Percentiles rank a stretch among this genome's conserved stretches.
Conservation (phyloP, 225 moss, liverwort and hornwort genomes). For the Physcomitrellopsis africana region DNA sequence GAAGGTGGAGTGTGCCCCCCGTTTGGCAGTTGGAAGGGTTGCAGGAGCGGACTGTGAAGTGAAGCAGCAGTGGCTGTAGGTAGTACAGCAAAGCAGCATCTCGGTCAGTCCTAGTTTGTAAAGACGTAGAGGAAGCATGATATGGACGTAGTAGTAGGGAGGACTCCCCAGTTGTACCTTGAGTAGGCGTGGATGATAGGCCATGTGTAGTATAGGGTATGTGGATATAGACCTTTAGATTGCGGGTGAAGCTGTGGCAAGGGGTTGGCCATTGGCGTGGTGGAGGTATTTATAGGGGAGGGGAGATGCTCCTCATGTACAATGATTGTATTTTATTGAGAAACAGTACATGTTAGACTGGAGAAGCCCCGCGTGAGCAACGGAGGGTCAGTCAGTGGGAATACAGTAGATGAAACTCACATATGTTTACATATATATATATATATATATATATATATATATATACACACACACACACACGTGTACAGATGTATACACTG, state of each 20-base stretch:
- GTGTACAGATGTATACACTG: no score
- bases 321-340: constrained; percentile 44
- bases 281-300: constrained; percentile 37
- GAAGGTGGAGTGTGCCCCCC: constrained; percentile 10
- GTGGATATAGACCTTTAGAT: constrained; percentile 37
- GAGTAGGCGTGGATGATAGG: constrained; percentile 33
- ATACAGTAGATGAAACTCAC: constrained; percentile 28
- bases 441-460: no score
- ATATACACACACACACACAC: no score
- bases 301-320: constrained; percentile 38
- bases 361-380: constrained; percentile 13
- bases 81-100: constrained; percentile 29
- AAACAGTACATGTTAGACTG: constrained; percentile 37
- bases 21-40: constrained; percentile 7
- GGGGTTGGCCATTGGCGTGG: constrained; percentile 33
- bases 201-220: constrained; percentile 44
- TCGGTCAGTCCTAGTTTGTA: constrained; percentile 23
- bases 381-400: constrained; percentile 25
- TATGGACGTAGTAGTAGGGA: constrained; percentile 20
- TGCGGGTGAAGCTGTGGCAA: constrained; percentile 35
- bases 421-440: no score
- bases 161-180: constrained; percentile 25
- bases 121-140: constrained; percentile 11
- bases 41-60: constrained; percentile 6
- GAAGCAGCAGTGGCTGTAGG: constrained; percentile 30